Evolutionary conservation across 108 stramenopile genomes (phyloP).

Genomic region (Cyclotella sp.): DNA sequence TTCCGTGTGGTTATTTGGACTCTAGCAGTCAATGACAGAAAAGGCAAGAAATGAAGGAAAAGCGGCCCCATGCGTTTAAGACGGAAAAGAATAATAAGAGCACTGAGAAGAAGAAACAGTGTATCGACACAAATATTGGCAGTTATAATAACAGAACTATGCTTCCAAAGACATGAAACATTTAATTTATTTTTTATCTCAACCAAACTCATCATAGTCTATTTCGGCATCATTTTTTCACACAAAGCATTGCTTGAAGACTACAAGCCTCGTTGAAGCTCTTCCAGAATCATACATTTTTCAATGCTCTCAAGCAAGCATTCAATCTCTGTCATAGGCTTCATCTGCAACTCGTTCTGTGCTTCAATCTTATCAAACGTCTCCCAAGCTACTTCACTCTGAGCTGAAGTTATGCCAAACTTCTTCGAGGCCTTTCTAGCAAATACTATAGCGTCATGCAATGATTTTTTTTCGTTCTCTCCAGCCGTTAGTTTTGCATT

Average conservation of each 20-base stretch:
- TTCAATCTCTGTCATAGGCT: slow-evolving; percentile 8
- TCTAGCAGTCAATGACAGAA: slow-evolving; percentile 55
- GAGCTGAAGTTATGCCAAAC: slow-evolving; percentile 1
- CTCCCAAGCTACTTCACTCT: slow-evolving; percentile 12
- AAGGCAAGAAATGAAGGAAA: slow-evolving; percentile 28
- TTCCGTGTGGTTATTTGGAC: slow-evolving; percentile 78
- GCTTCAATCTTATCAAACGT: slow-evolving; percentile 6
- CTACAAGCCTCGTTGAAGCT: background rate
- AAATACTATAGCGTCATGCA: slow-evolving; percentile 8
- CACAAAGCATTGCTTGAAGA: background rate
- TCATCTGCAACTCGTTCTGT: background rate
- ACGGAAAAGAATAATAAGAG: slow-evolving; percentile 63
- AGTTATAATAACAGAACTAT: background rate
- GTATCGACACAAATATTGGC: slow-evolving; percentile 39
- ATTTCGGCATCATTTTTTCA: no score
- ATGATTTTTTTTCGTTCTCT: background rate
- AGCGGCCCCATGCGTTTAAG: slow-evolving; percentile 57
- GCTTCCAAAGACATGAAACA: background rate
- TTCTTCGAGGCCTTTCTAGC: slow-evolving; percentile 18
- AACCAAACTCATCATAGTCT: no score
- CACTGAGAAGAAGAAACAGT: slow-evolving; percentile 38
- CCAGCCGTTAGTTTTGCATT: background rate
- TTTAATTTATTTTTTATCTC: background rate
- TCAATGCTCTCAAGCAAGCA: slow-evolving; percentile 19
- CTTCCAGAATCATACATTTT: background rate